A percentile compares a stretch with the other conserved stretches of the same genome.
Evolutionary conservation across 2,329 filamentous ascomycete species (phyloP).

Genomic region (Diplodia mutila): DNA sequence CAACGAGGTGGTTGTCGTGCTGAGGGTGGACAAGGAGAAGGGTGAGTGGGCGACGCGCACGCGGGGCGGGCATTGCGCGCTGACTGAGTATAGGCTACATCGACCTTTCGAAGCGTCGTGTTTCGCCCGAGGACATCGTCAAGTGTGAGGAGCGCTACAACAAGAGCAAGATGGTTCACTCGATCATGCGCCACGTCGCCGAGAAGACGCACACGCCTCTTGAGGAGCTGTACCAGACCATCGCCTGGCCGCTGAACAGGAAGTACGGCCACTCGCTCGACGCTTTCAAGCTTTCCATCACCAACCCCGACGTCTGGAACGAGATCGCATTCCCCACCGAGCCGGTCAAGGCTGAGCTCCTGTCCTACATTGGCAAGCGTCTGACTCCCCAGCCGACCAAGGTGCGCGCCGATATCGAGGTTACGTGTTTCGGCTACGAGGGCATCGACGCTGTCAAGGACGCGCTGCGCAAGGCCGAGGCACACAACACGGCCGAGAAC

Average conservation of each 20-base stretch:
- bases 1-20: slow-evolving; percentile 97
- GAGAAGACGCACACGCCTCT: slow-evolving; percentile 97
- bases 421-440: slow-evolving; percentile 73
- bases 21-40: slow-evolving; percentile 99
- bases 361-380: slow-evolving; percentile 95
- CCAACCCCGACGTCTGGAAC: slow-evolving; percentile 95
- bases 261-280: slow-evolving; percentile 97
- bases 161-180: slow-evolving; percentile 99
- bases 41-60: slow-evolving; percentile 52
- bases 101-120: slow-evolving; percentile 96
- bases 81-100: slow-evolving; percentile 71
- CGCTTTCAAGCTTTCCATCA: slow-evolving; percentile 98
- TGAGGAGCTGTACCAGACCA: slow-evolving; percentile 88
- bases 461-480: slow-evolving; percentile 87
- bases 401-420: slow-evolving; percentile 93
- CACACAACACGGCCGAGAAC: slow-evolving; percentile 85
- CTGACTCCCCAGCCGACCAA: slow-evolving; percentile 98
- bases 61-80: background rate
- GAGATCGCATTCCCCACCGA: slow-evolving; percentile 88
- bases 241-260: slow-evolving; percentile 96
- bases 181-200: slow-evolving; percentile 97
- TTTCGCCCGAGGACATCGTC: slow-evolving; percentile 94
- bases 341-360: slow-evolving; percentile 83
- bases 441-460: slow-evolving; percentile 98
- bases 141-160: slow-evolving; percentile 99